Evolutionary conservation across 176 grass and related monocot genomes (phyloP).

Genomic region (Stipa capillata): DNA sequence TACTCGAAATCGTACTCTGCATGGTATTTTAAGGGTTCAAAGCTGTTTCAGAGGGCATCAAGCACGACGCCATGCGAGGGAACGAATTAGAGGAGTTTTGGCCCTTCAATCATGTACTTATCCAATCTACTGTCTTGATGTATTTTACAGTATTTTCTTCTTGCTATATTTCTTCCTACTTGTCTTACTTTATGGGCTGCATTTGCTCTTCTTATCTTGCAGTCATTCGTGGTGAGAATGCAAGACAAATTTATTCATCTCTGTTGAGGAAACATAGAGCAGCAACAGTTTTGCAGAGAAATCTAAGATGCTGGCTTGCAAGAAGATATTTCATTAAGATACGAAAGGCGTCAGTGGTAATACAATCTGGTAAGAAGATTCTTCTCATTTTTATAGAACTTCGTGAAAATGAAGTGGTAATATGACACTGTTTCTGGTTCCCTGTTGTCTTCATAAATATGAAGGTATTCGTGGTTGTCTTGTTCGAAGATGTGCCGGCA

Average conservation of each 20-base stretch:
- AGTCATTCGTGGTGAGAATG: constrained; percentile 84
- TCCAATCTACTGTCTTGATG: neutral
- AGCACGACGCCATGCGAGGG: constrained; percentile 56
- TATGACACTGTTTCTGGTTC: neutral
- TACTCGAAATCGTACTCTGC: constrained; percentile 82
- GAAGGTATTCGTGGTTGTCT: constrained; percentile 73
- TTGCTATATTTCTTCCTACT: neutral
- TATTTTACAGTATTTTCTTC: neutral
- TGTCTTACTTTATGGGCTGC: neutral
- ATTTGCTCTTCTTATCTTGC: neutral
- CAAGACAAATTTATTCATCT: constrained; percentile 48
- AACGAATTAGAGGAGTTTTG: constrained; percentile 66
- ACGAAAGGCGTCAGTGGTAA: constrained; percentile 57
- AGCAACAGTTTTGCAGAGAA: constrained; percentile 57
- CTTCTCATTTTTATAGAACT: neutral
- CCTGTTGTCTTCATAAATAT: constrained; percentile 6
- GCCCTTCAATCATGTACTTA: constrained; percentile 81
- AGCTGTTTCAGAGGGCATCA: constrained; percentile 96
- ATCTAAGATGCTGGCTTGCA: constrained; percentile 54
- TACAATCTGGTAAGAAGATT: constrained; percentile 78
- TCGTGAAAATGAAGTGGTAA: neutral
- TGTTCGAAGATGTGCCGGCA: constrained; percentile 71
- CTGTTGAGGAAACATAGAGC: constrained; percentile 60
- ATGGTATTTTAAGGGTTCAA: constrained; percentile 97
- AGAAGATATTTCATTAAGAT: constrained; percentile 61